Conservation (phyloP, 2,329 filamentous ascomycete genomes). For the Fusarium begoniae region DNA sequence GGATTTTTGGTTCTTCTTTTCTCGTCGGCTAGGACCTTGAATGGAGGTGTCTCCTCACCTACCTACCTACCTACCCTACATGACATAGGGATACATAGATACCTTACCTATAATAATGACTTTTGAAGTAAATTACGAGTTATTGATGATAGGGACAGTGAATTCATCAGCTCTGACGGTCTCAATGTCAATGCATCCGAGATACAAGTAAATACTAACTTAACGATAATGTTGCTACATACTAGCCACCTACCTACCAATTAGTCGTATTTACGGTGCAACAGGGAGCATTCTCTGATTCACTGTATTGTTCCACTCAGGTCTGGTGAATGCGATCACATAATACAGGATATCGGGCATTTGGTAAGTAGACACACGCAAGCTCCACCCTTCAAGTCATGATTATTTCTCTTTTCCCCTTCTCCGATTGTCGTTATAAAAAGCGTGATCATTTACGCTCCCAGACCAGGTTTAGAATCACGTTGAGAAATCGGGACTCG, state of each 20-base stretch:
- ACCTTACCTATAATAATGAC: background rate
- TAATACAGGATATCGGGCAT: background rate
- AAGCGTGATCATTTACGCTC: background rate
- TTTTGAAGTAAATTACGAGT: background rate
- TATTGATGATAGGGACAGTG: background rate
- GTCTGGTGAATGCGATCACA: background rate
- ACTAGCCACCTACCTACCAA: background rate
- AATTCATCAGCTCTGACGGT: background rate
- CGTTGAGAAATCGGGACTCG: background rate
- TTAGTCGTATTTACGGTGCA: background rate
- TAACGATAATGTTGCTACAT: background rate
- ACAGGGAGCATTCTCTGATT: background rate
- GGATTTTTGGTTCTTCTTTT: background rate
- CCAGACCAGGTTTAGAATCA: conserved; percentile 13
- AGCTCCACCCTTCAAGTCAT: background rate
- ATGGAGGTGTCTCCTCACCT: background rate
- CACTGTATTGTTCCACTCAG: background rate
- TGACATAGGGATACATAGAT: background rate
- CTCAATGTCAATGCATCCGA: background rate
- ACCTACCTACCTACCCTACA: background rate
- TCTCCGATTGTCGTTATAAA: background rate
- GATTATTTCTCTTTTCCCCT: background rate
- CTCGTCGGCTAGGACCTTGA: background rate
- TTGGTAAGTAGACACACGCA: background rate
- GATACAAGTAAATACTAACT: background rate